Evolutionary conservation across 306 rosid genomes (phyloP).

Genomic region (Rubus parviflorus): DNA sequence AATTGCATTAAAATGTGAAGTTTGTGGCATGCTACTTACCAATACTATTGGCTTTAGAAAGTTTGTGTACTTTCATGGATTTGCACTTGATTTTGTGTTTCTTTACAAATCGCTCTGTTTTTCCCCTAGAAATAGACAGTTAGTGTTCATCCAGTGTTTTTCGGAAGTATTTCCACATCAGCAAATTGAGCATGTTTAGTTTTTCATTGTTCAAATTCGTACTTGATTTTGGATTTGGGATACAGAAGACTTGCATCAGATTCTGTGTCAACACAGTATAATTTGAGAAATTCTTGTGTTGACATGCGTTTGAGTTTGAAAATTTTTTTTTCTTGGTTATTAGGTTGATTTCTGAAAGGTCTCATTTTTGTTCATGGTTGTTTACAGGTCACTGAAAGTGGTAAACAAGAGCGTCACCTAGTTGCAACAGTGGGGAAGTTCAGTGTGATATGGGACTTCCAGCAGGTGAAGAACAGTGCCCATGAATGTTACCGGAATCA

Average conservation of each 20-base stretch:
- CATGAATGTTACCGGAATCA: slow-evolving; percentile 83
- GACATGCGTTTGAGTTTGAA: neutral
- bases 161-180: neutral
- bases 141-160: neutral
- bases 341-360: neutral
- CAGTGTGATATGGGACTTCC: slow-evolving; percentile 98
- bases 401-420: slow-evolving; percentile 91
- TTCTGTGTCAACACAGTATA: neutral
- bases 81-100: neutral
- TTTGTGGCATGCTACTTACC: neutral
- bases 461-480: slow-evolving; percentile 80
- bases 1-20: neutral
- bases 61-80: neutral
- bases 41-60: neutral
- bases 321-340: neutral
- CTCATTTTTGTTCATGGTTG: neutral
- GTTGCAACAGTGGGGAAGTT: slow-evolving; percentile 95
- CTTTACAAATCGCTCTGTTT: neutral
- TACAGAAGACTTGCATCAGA: neutral
- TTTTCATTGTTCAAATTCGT: neutral
- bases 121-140: neutral
- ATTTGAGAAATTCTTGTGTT: neutral
- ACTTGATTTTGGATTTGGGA: neutral
- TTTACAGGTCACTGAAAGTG: slow-evolving; percentile 84
- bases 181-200: neutral